phyloP scores from a whole-genome alignment of 2,329 filamentous ascomycete species.

The Thyridium curvatum region DNA sequence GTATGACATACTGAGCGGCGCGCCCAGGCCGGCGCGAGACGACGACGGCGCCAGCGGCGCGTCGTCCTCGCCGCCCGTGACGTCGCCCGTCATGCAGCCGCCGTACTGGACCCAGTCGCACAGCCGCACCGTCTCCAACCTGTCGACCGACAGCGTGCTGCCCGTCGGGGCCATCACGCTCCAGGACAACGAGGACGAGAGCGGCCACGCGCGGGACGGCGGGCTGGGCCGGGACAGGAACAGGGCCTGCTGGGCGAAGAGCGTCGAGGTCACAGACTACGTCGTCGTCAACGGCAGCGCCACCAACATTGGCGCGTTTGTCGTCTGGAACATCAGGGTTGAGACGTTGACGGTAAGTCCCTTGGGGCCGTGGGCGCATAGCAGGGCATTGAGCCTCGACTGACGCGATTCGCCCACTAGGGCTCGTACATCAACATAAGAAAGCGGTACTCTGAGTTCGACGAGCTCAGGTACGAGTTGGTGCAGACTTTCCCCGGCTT shows the following conservation, averaged over 20 bases:
- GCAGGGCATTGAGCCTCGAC: constrained; percentile 10
- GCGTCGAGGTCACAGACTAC: constrained; percentile 52
- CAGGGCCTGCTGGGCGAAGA: constrained; percentile 58
- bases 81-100: constrained; percentile 27
- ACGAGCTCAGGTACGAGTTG: constrained; percentile 69
- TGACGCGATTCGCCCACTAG: constrained; percentile 26
- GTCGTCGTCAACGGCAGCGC: constrained; percentile 50
- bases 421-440: constrained; percentile 56
- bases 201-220: neutral
- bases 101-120: constrained; percentile 37
- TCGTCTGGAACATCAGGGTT: constrained; percentile 88
- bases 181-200: constrained; percentile 48
- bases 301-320: constrained; percentile 73
- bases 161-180: constrained; percentile 50
- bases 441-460: constrained; percentile 89
- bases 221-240: constrained; percentile 28
- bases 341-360: constrained; percentile 72
- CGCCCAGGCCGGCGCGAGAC: neutral
- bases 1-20: constrained; percentile 1
- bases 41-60: neutral
- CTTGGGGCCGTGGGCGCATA: neutral
- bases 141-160: constrained; percentile 43
- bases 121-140: constrained; percentile 27
- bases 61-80: constrained; percentile 11
- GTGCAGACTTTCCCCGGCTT: constrained; percentile 78